Conservation (phyloP, 495 filamentous ascomycete genomes). For the Cenococcum geophilum region DNA sequence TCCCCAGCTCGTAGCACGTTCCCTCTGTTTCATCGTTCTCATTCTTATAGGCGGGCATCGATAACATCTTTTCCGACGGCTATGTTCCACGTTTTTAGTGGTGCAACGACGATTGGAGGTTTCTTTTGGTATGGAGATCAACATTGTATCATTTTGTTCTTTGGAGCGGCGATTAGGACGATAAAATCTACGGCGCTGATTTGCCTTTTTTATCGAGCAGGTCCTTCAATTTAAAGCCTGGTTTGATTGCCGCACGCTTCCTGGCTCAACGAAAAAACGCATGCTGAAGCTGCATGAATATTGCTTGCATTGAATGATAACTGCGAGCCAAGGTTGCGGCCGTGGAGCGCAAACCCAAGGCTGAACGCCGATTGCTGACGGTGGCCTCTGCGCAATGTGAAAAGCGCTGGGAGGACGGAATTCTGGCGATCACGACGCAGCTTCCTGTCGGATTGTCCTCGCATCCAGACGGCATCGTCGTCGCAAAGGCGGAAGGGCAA, state of each 20-base stretch:
- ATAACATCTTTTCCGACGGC: constrained; percentile 5
- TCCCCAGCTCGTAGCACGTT: constrained; percentile 30
- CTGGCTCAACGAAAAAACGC: background rate
- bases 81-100: background rate
- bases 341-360: background rate
- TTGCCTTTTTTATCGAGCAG: background rate
- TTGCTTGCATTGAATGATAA: constrained; percentile 1
- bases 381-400: background rate
- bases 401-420: too few relatives aligned
- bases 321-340: background rate
- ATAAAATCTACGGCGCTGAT: constrained; percentile 6
- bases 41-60: constrained; percentile 19
- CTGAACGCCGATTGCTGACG: background rate
- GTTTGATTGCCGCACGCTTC: background rate
- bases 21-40: constrained; percentile 20
- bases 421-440: too few relatives aligned
- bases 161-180: background rate
- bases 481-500: background rate
- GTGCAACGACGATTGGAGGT: background rate
- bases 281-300: constrained; percentile 1
- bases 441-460: too few relatives aligned
- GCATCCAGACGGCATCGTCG: background rate
- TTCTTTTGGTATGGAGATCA: constrained; percentile 10
- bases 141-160: constrained; percentile 12
- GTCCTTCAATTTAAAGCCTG: constrained; percentile 4